These are phyloP conservation scores for Chaetomium tenue DNA, from an alignment of 495 filamentous ascomycete genomes.

Conservation along the genomic window DNA sequence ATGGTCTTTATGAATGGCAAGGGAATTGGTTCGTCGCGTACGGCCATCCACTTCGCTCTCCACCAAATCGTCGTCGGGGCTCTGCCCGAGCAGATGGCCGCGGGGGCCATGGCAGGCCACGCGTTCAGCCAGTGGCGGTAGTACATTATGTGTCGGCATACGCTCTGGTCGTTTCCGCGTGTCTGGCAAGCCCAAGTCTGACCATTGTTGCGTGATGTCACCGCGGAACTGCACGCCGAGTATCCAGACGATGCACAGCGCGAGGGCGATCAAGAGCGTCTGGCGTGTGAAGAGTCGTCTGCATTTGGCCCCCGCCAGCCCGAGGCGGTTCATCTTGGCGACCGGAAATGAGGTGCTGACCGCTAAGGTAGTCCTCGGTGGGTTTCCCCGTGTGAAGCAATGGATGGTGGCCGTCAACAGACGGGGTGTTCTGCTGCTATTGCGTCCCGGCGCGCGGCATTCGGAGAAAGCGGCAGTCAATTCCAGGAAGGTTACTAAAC, in stretches of 20 bases:
- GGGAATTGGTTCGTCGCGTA: conserved; percentile 18
- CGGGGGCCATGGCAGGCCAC: conserved; percentile 34
- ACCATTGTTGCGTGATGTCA: conserved; percentile 15
- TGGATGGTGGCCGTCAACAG: background rate
- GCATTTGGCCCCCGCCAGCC: conserved; percentile 20
- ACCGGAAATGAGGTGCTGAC: background rate
- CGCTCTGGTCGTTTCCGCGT: conserved; percentile 21
- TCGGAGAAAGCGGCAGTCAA: background rate
- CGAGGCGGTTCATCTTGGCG: conserved; percentile 23
- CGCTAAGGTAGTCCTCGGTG: background rate
- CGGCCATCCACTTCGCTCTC: conserved; percentile 27
- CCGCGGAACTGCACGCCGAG: conserved; percentile 24
- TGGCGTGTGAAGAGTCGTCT: conserved; percentile 31
- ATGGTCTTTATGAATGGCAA: background rate
- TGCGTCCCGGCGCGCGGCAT: conserved; percentile 1
- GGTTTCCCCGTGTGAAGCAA: background rate
- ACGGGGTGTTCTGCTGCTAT: background rate
- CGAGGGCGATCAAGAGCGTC: conserved; percentile 21
- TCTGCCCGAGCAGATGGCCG: conserved; percentile 31
- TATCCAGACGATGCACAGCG: conserved; percentile 26
- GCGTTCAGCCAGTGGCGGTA: conserved; percentile 28
- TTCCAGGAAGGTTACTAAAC: background rate
- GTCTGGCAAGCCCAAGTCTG: conserved; percentile 17
- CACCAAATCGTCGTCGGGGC: conserved; percentile 34
- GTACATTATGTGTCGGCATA: conserved; percentile 31